Evolutionary conservation across 2,329 filamentous ascomycete genomes (phyloP), one percentile per base, ranked within the genome.

Genomic region (Colletotrichum lentis): DNA sequence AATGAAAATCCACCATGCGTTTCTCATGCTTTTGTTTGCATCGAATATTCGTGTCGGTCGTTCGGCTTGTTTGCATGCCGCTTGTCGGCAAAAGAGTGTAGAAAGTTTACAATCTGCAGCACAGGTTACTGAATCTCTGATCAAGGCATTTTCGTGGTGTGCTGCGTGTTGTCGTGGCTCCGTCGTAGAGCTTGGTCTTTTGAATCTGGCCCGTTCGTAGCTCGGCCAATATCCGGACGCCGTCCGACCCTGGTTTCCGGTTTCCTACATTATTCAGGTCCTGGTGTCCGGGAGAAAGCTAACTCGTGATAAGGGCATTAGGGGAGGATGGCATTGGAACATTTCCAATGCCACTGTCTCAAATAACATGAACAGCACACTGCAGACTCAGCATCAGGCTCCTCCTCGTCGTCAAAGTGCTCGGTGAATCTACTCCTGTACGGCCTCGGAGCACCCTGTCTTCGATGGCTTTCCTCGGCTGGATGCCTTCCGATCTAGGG

Each of bases 1-100:
- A 62, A 46, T 53, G 52, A 39, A 54, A 60, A 54, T 27, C 47
- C 58, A 50, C 65, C 69, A 73, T 73, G 54, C 69, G 68, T 70
- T 52, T 63, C 71, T 71, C 71, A 73, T 75, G 71, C 46, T 46
- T 53, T 44, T 6, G 18, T 53, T 44, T 6, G 18, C 39, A 62
- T 67, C 20, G 49, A 63, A 62, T 41, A 20, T 31, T 67, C 46
- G 46, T 62, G 57, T 39, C 39, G 16, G n/a, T 55, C 54, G 47
- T 62, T 37, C 20, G 14, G n/a, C 46, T n/a, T 24, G 8, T 50
- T 22, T 31, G 22, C 6, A 20, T 22, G 22, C 46, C 52, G 43
- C 31, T 39, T 20, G 41, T n/a, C 20, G 47, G 46, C 58, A n/a
- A 66, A 67, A 58, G 37, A 62, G 35, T 24, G 49, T 46, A 35